These are phyloP conservation scores for Metschnikowia noctiluminum DNA, from an alignment of 805 yeast genomes.

Conservation along the genomic window DNA sequence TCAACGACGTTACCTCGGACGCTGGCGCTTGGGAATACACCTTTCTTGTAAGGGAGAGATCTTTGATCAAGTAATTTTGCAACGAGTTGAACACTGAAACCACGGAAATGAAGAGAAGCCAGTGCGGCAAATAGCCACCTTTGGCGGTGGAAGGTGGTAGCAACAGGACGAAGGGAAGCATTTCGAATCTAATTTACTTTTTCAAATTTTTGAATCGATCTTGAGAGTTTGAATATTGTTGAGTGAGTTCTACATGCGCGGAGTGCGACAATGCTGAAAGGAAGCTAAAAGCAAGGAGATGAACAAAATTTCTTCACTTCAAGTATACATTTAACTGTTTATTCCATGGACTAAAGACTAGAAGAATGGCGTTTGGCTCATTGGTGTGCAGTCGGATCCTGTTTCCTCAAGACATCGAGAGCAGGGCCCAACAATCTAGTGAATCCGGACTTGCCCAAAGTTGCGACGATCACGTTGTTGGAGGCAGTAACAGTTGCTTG, in stretches of 20 bases:
- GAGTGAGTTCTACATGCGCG: background rate
- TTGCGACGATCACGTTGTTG: slow-evolving; percentile 79
- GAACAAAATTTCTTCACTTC: too few relatives aligned
- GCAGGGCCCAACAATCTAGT: slow-evolving; percentile 93
- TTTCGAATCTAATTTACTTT: background rate
- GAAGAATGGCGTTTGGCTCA: background rate
- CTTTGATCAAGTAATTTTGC: slow-evolving; percentile 74
- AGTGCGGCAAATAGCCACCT: slow-evolving; percentile 55
- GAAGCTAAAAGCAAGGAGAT: too few relatives aligned
- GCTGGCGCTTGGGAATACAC: slow-evolving; percentile 57
- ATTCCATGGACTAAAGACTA: background rate
- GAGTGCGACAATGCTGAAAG: background rate
- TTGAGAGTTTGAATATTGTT: background rate
- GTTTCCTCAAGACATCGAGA: slow-evolving; percentile 78
- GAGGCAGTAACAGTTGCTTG: slow-evolving; percentile 88
- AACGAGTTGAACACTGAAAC: slow-evolving; percentile 90
- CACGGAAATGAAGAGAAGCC: slow-evolving; percentile 58
- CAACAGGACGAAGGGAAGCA: slow-evolving; percentile 19
- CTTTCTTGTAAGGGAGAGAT: slow-evolving; percentile 67
- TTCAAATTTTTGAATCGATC: too few relatives aligned
- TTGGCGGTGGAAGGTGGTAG: slow-evolving; percentile 18
- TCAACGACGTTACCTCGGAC: slow-evolving; percentile 45
- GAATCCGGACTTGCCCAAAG: slow-evolving; percentile 88
- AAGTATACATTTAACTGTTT: background rate
- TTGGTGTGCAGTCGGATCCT: slow-evolving; percentile 64